Evolutionary conservation across 2,329 filamentous ascomycete genomes (phyloP), one percentile per base, ranked within the genome.

Genomic region (Aureobasidium sp.): DNA sequence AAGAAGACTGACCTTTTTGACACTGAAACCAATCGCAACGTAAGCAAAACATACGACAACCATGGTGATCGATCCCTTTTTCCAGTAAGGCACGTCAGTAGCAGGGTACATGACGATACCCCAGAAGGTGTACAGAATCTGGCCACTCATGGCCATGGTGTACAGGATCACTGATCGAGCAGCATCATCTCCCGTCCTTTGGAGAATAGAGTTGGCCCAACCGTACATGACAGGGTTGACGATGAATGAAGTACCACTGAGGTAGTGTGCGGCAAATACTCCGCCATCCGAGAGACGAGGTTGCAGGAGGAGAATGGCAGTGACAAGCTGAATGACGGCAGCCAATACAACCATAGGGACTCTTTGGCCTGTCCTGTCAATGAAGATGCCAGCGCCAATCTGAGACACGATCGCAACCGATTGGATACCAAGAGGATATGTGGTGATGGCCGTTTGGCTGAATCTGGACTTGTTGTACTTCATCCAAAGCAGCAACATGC

Each of bases 351-450:
- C 71, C 68, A 75, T 74, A 69, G 69, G 3, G 65, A 65, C 2
- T 11, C 50, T 25, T 13, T 54, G 35, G 23, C 71, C 69, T 0
- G 74, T 75, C 23, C 68, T 66, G 53, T 76, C 73, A 59, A 75
- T 75, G 23, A 73, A 66, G 53, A 71, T 68, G 19, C 71, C 73
- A 25, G 72, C 72, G 2, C 69, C 64, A 13, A 74, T 68, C 46
- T 74, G 73, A 7, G 81, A 81, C 0, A 79, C 69, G 37, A 84
- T 84, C 2, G 81, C 82, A 0, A 80, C 77, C 0, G 81, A 82
- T 0, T 82, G 77, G 0, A 84, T 78, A 1, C 80, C 81, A 0
- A 81, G 79, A 0, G 81, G 81, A 51, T 83, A 84, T 64, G 82
- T 79, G 65, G 84, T 84, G 11, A 79, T 74, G 64, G 84, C 78